phyloP scores from a whole-genome alignment of 163 green algal species.

The Scenedesmus sp. region DNA sequence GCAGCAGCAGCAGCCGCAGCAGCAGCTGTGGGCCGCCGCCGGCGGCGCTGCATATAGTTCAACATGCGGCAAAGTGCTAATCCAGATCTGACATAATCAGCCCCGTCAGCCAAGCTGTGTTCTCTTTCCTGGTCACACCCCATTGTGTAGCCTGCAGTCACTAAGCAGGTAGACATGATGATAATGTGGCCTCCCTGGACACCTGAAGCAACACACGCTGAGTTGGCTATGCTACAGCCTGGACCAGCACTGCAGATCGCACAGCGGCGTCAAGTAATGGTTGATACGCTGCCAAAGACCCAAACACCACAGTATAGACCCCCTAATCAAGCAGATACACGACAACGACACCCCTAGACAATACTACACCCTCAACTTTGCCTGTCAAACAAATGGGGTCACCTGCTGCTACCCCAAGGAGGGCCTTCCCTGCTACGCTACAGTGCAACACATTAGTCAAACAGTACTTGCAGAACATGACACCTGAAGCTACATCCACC shows the following conservation, averaged over 20 bases:
- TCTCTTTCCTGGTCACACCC: background rate
- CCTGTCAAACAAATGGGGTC: background rate
- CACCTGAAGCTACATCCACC: background rate
- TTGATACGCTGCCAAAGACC: background rate
- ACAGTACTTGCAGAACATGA: background rate
- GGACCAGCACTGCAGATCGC: background rate
- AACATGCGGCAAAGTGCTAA: background rate
- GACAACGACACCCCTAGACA: background rate
- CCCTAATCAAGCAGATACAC: background rate
- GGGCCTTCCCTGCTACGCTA: background rate
- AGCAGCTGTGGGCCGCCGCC: background rate
- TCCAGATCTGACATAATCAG: no score
- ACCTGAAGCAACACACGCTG: background rate
- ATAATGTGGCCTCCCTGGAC: background rate
- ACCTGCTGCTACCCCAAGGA: background rate
- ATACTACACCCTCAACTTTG: background rate
- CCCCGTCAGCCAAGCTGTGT: no score
- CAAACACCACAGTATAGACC: background rate
- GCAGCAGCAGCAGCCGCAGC: background rate
- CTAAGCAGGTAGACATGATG: background rate
- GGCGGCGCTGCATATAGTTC: background rate
- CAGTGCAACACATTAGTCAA: background rate
- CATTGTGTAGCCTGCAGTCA: background rate
- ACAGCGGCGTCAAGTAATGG: background rate
- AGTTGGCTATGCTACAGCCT: background rate